phyloP scores from a whole-genome alignment of 371 early-diverging fungal genomes.

The Umbelopsis sp. region DNA sequence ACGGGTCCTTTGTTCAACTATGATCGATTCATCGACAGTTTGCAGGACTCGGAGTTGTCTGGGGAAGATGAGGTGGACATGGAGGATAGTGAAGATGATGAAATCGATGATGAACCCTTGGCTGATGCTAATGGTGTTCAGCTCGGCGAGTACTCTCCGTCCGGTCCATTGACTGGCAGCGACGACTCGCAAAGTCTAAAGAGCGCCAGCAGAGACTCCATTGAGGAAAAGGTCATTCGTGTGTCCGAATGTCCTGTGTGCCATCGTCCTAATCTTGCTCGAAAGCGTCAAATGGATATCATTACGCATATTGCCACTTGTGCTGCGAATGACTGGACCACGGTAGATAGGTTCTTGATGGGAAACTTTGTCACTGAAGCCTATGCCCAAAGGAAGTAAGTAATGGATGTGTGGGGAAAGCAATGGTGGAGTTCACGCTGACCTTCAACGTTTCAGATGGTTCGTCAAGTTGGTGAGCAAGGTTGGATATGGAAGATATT shows the following conservation, averaged over 20 bases:
- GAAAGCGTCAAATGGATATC: constrained; percentile 71
- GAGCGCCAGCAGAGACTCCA: background rate
- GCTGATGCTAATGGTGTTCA: constrained; percentile 34
- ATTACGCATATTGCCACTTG: constrained; percentile 82
- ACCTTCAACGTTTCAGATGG: constrained; percentile 55
- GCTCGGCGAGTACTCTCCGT: background rate
- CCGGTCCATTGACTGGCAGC: background rate
- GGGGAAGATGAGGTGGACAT: constrained; percentile 15
- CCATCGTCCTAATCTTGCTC: constrained; percentile 58
- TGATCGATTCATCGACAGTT: constrained; percentile 7
- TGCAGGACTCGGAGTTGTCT: constrained; percentile 4
- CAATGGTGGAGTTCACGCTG: too few species aligned
- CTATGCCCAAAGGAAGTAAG: constrained; percentile 66
- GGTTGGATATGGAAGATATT: constrained; percentile 77
- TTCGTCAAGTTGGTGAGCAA: constrained; percentile 76
- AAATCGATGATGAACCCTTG: constrained; percentile 32
- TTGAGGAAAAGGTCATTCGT: constrained; percentile 67
- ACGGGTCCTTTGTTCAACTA: constrained; percentile 4
- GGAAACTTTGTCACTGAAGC: constrained; percentile 82
- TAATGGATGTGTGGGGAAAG: too few species aligned
- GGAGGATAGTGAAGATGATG: constrained; percentile 20
- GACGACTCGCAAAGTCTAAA: background rate
- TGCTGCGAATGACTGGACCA: constrained; percentile 66
- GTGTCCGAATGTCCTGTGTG: constrained; percentile 77
- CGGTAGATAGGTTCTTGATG: constrained; percentile 68